phyloP scores from a whole-genome alignment of 495 filamentous ascomycete genomes.

The Lepidopterella palustris region DNA sequence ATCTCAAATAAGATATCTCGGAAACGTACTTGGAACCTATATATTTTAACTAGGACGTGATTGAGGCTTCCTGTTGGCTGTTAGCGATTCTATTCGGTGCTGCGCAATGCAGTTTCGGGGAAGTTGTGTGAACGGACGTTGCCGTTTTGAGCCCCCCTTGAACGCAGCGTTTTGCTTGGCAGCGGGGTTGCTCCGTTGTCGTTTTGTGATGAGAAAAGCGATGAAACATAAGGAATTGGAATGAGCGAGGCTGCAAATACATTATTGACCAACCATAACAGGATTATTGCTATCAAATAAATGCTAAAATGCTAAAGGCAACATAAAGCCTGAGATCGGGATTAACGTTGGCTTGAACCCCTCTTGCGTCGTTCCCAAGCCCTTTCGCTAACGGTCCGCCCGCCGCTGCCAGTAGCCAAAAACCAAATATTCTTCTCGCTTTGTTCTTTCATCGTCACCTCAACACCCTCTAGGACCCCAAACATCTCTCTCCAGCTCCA shows the following conservation, averaged over 20 bases:
- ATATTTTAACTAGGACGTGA: no score
- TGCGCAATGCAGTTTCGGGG: not conserved
- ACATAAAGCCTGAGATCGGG: not conserved
- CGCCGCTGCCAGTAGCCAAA: not conserved
- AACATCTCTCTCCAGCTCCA: not conserved
- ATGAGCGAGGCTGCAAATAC: not conserved
- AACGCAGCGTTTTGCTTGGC: not conserved
- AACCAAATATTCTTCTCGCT: not conserved
- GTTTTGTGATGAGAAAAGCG: not conserved
- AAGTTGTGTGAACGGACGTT: not conserved
- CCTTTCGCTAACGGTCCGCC: slow-evolving; percentile 1
- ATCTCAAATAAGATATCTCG: no score
- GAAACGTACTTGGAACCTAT: no score
- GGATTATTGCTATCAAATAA: not conserved
- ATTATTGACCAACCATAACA: not conserved
- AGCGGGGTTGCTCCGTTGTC: not conserved
- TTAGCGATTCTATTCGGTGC: not conserved
- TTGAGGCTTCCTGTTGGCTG: not conserved
- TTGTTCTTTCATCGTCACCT: slow-evolving; percentile 5
- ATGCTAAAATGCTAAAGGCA: not conserved
- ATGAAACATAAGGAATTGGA: not conserved
- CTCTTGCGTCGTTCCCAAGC: not conserved
- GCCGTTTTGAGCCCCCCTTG: not conserved
- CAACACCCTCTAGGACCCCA: not conserved
- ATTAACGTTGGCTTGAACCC: not conserved